Evolutionary conservation across 441 rosid genomes (phyloP).

Genomic region (Pelargonium citronellum): DNA sequence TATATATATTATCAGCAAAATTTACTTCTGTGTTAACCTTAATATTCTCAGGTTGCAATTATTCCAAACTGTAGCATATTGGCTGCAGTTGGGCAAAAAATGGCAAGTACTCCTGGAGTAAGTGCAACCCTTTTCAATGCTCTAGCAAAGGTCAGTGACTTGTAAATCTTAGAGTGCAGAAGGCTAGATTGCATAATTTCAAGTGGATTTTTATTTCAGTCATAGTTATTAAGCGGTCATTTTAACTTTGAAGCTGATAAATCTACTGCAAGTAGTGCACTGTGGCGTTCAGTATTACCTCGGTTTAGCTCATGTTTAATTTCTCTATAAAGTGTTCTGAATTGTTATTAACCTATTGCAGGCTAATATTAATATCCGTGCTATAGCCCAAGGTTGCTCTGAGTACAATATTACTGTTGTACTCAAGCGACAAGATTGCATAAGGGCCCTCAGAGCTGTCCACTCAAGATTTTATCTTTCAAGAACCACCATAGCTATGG

Average conservation of each 20-base stretch:
- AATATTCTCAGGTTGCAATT: constrained; percentile 51
- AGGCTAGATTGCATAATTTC: background rate
- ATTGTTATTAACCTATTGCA: constrained; percentile 24
- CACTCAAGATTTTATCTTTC: constrained; percentile 91
- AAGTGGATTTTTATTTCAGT: background rate
- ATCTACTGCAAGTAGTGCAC: background rate
- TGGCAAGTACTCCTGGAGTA: constrained; percentile 96
- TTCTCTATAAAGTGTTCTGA: background rate
- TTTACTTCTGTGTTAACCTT: constrained; percentile 1
- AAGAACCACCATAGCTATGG: constrained; percentile 84
- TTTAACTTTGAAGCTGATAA: background rate
- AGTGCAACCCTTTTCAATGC: constrained; percentile 91
- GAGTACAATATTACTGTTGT: constrained; percentile 86
- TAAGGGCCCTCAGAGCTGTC: constrained; percentile 83
- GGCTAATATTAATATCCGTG: constrained; percentile 86
- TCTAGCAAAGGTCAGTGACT: constrained; percentile 60
- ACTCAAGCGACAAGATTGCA: constrained; percentile 72
- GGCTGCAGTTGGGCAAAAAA: constrained; percentile 95
- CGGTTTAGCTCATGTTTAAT: background rate
- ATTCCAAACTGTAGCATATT: constrained; percentile 83
- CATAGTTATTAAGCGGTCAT: background rate
- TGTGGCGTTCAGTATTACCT: background rate
- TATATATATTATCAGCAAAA: too few relatives aligned
- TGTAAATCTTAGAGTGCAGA: background rate
- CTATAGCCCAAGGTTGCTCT: constrained; percentile 95